These are phyloP conservation scores for Candida ipomoeae DNA, from an alignment of 805 yeast species.

Conservation along the genomic window DNA sequence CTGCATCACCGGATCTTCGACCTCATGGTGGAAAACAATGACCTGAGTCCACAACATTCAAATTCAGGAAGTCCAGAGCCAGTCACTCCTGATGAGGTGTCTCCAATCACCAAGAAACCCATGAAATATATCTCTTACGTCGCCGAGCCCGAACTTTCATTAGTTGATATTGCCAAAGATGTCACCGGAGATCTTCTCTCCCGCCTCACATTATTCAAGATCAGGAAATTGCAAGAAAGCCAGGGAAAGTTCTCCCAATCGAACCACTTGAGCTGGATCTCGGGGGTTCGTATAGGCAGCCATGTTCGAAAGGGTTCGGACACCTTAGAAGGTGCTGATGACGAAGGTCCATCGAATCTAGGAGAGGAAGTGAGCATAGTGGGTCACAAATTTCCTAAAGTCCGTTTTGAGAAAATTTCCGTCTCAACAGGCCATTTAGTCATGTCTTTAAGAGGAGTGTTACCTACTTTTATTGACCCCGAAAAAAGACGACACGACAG, in stretches of 20 bases:
- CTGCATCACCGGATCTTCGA: conserved; percentile 23
- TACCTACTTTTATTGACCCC: conserved; percentile 15
- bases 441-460: conserved; percentile 68
- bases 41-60: conserved; percentile 3
- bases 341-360: conserved; percentile 52
- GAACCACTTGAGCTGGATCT: conserved; percentile 84
- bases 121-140: conserved; percentile 31
- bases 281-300: conserved; percentile 79
- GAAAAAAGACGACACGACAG: conserved; percentile 2
- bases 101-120: not conserved
- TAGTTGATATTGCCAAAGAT: conserved; percentile 30
- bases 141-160: conserved; percentile 33
- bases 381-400: conserved; percentile 84
- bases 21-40: conserved; percentile 2
- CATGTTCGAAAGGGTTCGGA: conserved; percentile 27
- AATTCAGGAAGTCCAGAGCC: conserved; percentile 7
- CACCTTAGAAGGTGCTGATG: conserved; percentile 16
- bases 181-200: conserved; percentile 34
- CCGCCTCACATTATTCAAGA: conserved; percentile 33
- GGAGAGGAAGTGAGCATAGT: conserved; percentile 90
- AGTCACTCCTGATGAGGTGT: conserved; percentile 7
- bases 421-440: conserved; percentile 80
- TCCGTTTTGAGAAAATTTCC: conserved; percentile 80
- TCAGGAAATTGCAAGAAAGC: conserved; percentile 37
- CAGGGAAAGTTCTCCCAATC: conserved; percentile 36